Percentiles rank a stretch among this genome's conserved stretches.
These are phyloP conservation scores for Xylariales sp. DNA, from an alignment of 2,329 filamentous ascomycete species.

Conservation along the genomic window DNA sequence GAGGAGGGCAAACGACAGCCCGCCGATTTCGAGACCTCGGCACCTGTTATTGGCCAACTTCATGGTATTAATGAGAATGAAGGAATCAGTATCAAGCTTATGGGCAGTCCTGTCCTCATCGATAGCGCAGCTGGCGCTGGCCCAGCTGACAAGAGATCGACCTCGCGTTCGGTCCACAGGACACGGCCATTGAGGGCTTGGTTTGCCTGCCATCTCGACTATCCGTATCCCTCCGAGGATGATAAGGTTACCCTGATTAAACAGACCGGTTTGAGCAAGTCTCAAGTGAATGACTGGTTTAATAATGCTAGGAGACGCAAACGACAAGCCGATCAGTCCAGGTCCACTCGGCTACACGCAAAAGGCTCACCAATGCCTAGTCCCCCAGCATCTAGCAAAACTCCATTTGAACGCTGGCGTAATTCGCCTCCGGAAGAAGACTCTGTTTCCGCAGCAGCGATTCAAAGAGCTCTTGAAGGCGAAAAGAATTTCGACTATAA, in stretches of 20 bases:
- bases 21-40: not conserved
- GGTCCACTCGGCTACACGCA: constrained; percentile 19
- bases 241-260: constrained; percentile 34
- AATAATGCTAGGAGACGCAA: constrained; percentile 45
- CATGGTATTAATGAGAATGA: constrained; percentile 41
- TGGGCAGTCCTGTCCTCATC: constrained; percentile 1
- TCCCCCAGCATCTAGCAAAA: constrained; percentile 27
- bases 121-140: constrained; percentile 2
- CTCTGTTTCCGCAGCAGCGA: constrained; percentile 30
- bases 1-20: not conserved
- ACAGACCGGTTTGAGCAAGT: constrained; percentile 40
- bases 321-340: constrained; percentile 27
- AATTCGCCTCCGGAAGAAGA: constrained; percentile 41
- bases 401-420: constrained; percentile 41
- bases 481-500: not conserved
- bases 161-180: constrained; percentile 38
- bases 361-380: constrained; percentile 38
- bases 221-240: constrained; percentile 43
- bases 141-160: constrained; percentile 25
- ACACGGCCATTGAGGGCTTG: constrained; percentile 40
- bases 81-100: constrained; percentile 9
- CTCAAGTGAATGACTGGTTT: constrained; percentile 46
- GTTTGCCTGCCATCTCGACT: constrained; percentile 39
- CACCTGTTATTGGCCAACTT: constrained; percentile 28
- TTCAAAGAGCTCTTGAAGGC: constrained; percentile 33